Base-by-base conservation (phyloP, 2,329 filamentous ascomycete species). In the Ceratocystis huliohia region DNA sequence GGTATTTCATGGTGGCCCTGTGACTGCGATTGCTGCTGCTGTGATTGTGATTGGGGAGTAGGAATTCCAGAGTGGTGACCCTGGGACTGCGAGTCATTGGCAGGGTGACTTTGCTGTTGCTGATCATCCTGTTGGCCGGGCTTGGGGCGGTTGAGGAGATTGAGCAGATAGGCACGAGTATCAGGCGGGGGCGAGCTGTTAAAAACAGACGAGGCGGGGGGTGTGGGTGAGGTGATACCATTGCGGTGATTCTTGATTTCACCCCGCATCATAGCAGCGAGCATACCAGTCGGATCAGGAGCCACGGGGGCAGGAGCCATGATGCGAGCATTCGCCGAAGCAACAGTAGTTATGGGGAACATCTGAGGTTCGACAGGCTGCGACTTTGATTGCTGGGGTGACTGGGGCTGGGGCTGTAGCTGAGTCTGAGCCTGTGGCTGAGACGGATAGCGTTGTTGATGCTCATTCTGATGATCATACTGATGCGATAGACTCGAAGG, bases 81-180 rank as follows among this genome's bases (percentile, higher is more conserved):
- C 50, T 68, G 66, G 5, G 64, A 57, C 28, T 65, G 63, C 7
- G 59, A 59, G 56, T 62, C 20, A 56, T 74, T 13, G 76, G 72
- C 69, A 81, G 80, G 64, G 74, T 72, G 64, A 65, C 76, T 71
- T 5, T 75, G 67, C 64, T 68, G 67, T 17, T 48, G 41, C 30
- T 77, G 75, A 69, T 77, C 76, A 61, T 85, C 82, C 61, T 77
- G 79, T 74, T 87, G 84, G 67, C 80, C 79, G 13, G 84, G 84
- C 76, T 87, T 91, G 64, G 88, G 86, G 62, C 88, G 86, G 72
- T 91, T 94, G 69, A 99, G 82, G 67, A 97, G 80, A 71, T 90
- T 88, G 69, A 97, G 84, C 61, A 99, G 80, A 73, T 94, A 89
- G 69, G 93, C 87, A 75, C 95, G 89, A 3, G 91, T 89, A 74